phyloP scores from a whole-genome alignment of 176 grass and related monocot genomes.

The Triticum timopheevii region DNA sequence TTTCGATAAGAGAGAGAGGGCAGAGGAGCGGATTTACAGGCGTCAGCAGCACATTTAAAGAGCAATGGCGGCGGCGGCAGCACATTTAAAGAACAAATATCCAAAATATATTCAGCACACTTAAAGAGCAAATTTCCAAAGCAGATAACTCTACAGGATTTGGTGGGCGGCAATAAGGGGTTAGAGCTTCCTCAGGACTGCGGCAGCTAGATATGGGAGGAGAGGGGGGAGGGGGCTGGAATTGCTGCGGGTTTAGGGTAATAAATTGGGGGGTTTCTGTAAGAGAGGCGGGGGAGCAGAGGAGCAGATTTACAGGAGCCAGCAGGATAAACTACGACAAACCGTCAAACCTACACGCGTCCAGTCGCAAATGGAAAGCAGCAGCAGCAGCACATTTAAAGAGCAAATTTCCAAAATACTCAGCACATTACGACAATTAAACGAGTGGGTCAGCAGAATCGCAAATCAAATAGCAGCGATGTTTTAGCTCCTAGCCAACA shows the following conservation, averaged over 20 bases:
- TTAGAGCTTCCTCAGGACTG: neutral
- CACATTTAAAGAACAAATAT: neutral
- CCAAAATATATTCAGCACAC: neutral
- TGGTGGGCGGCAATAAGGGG: neutral
- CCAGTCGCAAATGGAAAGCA: neutral
- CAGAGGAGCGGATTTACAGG: neutral
- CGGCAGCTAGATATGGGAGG: neutral
- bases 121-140: neutral
- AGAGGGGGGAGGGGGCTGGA: neutral
- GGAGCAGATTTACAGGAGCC: neutral
- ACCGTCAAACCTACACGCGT: neutral
- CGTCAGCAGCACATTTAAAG: too few relatives aligned
- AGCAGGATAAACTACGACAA: neutral
- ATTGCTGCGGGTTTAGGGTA: neutral
- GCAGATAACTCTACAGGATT: too few relatives aligned
- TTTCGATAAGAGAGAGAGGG: too few relatives aligned
- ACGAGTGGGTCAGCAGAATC: neutral
- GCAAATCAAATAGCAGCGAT: neutral
- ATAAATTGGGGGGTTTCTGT: neutral
- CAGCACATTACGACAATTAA: neutral
- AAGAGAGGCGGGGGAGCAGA: neutral
- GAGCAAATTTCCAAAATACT: neutral
- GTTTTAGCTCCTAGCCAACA: conserved; percentile 1
- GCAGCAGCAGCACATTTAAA: neutral
- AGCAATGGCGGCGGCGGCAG: too few relatives aligned